Conservation (phyloP, 2,329 filamentous ascomycete genomes). For the Ophiostoma australiae region DNA sequence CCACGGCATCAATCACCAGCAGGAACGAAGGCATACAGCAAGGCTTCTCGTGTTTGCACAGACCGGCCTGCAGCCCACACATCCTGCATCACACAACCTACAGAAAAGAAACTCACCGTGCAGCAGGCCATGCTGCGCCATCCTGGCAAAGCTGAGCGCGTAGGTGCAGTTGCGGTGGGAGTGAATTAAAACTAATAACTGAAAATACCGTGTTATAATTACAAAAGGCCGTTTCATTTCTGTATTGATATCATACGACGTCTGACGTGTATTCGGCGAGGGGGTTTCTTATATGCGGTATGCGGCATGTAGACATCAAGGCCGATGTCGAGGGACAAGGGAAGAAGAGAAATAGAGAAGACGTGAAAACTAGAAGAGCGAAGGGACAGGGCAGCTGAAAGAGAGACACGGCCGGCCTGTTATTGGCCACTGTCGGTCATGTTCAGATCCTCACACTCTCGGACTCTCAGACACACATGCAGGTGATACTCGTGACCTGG, state of each 20-base stretch:
- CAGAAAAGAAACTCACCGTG: background rate
- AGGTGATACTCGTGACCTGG: too few species aligned
- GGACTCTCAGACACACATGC: too few species aligned
- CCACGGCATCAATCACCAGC: too few species aligned
- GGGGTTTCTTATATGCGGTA: background rate
- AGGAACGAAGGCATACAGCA: too few species aligned
- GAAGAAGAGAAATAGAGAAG: background rate
- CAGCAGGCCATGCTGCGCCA: conserved; percentile 3
- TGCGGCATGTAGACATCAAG: too few species aligned
- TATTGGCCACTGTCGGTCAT: background rate
- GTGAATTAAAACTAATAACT: background rate
- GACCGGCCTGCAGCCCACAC: background rate
- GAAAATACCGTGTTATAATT: background rate
- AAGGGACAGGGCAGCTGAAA: conserved; percentile 12
- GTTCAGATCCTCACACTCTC: too few species aligned
- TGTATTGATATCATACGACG: background rate
- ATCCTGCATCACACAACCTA: background rate
- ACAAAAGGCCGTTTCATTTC: background rate
- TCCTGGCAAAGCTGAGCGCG: conserved; percentile 5
- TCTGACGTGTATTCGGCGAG: conserved; percentile 13
- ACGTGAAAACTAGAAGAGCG: too few species aligned
- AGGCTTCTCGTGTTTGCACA: background rate
- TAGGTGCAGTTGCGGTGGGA: background rate
- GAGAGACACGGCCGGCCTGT: background rate
- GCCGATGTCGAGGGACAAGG: background rate